A percentile compares a stretch with the other conserved stretches of the same genome.
Conservation (phyloP, 805 yeast species). For the Spencermartinsiella europaea region DNA sequence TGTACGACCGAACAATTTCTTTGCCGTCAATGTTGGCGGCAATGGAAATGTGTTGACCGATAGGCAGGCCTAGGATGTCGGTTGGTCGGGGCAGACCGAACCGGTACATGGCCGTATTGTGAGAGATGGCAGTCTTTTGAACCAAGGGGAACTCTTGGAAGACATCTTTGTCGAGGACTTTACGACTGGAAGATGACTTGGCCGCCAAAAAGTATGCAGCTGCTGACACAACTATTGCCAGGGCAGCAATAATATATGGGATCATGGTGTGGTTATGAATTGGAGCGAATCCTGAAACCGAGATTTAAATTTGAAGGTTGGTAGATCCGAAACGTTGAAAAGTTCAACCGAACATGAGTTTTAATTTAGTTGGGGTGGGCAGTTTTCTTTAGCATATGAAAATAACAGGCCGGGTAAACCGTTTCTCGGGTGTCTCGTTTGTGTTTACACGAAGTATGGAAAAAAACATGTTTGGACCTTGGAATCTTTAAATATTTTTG, state of each 20-base stretch:
- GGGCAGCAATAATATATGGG: background rate
- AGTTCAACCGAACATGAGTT: too few species aligned
- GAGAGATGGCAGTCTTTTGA: constrained; percentile 71
- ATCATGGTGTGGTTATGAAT: too few species aligned
- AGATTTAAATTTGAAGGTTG: too few species aligned
- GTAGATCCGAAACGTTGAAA: too few species aligned
- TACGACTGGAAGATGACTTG: background rate
- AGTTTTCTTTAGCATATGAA: too few species aligned
- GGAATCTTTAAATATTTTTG: too few species aligned
- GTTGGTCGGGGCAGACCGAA: constrained; percentile 75
- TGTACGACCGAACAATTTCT: constrained; percentile 80
- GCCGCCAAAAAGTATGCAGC: background rate
- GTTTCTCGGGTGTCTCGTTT: too few species aligned
- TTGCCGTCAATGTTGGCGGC: constrained; percentile 73
- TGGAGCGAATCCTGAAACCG: too few species aligned
- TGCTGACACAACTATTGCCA: background rate
- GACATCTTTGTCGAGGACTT: constrained; percentile 49
- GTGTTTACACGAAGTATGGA: too few species aligned
- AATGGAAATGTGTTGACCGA: constrained; percentile 89
- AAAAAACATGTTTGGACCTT: too few species aligned
- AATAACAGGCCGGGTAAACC: too few species aligned
- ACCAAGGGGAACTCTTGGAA: constrained; percentile 79
- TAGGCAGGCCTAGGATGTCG: constrained; percentile 81
- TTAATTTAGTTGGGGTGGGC: too few species aligned
- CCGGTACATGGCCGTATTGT: constrained; percentile 73